These are phyloP conservation scores for Microglena sp. DNA, from an alignment of 139 green algal species.

Conservation along the genomic window DNA sequence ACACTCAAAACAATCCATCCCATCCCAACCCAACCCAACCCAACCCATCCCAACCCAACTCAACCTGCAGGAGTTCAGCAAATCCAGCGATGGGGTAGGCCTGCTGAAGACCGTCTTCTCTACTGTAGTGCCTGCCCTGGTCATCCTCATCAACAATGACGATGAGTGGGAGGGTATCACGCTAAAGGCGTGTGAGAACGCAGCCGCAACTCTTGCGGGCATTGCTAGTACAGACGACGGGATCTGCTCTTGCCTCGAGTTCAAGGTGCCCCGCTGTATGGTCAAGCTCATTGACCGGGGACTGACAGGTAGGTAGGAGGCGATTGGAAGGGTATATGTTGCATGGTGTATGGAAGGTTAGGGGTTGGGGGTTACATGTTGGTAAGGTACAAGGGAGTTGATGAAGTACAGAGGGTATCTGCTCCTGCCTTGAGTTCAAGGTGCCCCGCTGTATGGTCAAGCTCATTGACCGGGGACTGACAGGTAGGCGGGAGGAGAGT, in stretches of 20 bases:
- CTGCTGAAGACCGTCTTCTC: conserved; percentile 2
- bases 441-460: conserved; percentile 19
- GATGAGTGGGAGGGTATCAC: conserved; percentile 15
- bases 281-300: conserved; percentile 11
- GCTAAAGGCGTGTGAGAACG: conserved; percentile 16
- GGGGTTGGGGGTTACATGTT: too few species aligned
- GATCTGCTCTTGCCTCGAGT: conserved; percentile 17
- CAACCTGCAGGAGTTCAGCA: conserved; percentile 17
- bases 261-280: conserved; percentile 14
- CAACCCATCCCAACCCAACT: background rate
- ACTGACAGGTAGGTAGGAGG: too few species aligned
- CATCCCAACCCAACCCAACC: background rate
- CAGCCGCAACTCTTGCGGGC: conserved; percentile 13
- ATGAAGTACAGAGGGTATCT: too few species aligned
- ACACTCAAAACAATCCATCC: too few species aligned
- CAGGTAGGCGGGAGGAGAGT: too few species aligned
- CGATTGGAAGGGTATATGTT: too few species aligned
- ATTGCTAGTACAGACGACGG: conserved; percentile 19
- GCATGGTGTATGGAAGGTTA: background rate
- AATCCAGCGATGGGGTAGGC: conserved; percentile 17
- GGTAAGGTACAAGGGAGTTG: too few species aligned
- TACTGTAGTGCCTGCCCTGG: conserved; percentile 24
- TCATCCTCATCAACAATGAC: conserved; percentile 11
- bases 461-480: conserved; percentile 6
- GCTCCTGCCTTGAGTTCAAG: conserved; percentile 13